Evolutionary conservation across 75 land plant species (phyloP), one percentile per base, ranked within the genome.

Genomic region (Cupressus sempervirens): DNA sequence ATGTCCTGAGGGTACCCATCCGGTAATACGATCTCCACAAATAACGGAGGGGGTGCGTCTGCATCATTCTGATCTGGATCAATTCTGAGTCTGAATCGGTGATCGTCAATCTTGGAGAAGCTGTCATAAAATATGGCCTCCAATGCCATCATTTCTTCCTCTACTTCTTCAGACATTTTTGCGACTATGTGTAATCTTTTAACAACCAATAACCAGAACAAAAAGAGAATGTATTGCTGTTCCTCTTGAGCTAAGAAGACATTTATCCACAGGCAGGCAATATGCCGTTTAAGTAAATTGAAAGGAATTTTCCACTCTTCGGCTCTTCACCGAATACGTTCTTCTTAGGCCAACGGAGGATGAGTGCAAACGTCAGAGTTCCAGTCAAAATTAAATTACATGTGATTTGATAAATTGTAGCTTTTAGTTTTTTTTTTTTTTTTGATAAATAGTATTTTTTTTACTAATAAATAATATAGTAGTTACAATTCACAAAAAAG

Each of bases 61-160:
- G 38, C 35, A 77, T 83, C 90, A 46, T 52, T 88, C 29, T 26
- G 43, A 15, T 84, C 88, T 12, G 88, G 90, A 45, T 89, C 90
- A 45, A 89, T 84, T 52, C 90, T 82, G 16, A 89, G 73, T 52
- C 90, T 74, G 83, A 89, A 89, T 34, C 88, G 67, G 56, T 50
- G 85, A 68, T 84, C 84, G 40, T 85, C 85, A 10, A 89, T 56
- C 84, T 87, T 89, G 35, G 86, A 82, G 89, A 87, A 89, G 34
- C 88, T 84, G 41, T 89, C 90, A 77, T 87, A 89, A 81, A 87
- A 89, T 12, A 89, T 89, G 84, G 90, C 70, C 84, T 87, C 90
- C 58, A 89, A 72, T 15, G 90, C 90, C 85, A 82, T 77, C 83
- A 87, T 16, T 68, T 89, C 90, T 46, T 89, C 90, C 72, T 87